Conservation (phyloP, 352 stramenopile genomes). For the Pythium rishiriense region DNA sequence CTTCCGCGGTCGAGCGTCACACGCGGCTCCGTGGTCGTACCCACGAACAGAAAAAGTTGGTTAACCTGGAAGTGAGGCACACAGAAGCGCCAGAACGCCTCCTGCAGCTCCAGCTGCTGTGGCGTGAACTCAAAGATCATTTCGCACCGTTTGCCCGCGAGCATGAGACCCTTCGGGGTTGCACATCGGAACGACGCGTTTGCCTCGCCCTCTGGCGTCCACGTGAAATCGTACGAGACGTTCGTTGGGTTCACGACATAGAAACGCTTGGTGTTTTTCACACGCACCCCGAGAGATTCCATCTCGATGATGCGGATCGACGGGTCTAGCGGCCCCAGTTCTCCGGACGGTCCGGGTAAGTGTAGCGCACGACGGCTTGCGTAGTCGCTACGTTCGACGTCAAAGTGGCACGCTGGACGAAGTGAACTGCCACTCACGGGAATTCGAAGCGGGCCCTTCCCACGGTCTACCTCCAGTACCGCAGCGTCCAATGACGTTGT, state of each 20-base stretch:
- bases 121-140: conserved; percentile 97
- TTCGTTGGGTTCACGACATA: conserved; percentile 94
- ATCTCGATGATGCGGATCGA: conserved; percentile 92
- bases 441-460: conserved; percentile 35
- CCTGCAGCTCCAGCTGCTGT: conserved; percentile 84
- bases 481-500: neutral
- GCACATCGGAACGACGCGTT: conserved; percentile 89
- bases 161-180: conserved; percentile 90
- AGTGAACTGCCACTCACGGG: conserved; percentile 73
- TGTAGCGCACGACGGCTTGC: conserved; percentile 61
- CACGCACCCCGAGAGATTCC: conserved; percentile 86
- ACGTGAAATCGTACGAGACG: conserved; percentile 93
- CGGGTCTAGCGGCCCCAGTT: conserved; percentile 81
- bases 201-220: conserved; percentile 73
- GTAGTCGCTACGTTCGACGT: conserved; percentile 91
- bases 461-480: neutral
- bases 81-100: conserved; percentile 92
- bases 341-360: conserved; percentile 77
- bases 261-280: conserved; percentile 92
- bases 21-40: conserved; percentile 89
- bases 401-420: conserved; percentile 92
- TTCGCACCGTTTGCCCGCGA: conserved; percentile 91
- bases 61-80: conserved; percentile 89
- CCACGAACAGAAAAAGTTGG: conserved; percentile 92
- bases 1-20: conserved; percentile 86